A percentile compares a stretch with the other conserved stretches of the same genome.
phyloP scores from a whole-genome alignment of 2,329 filamentous ascomycete species.

The Neonectria ditissima region DNA sequence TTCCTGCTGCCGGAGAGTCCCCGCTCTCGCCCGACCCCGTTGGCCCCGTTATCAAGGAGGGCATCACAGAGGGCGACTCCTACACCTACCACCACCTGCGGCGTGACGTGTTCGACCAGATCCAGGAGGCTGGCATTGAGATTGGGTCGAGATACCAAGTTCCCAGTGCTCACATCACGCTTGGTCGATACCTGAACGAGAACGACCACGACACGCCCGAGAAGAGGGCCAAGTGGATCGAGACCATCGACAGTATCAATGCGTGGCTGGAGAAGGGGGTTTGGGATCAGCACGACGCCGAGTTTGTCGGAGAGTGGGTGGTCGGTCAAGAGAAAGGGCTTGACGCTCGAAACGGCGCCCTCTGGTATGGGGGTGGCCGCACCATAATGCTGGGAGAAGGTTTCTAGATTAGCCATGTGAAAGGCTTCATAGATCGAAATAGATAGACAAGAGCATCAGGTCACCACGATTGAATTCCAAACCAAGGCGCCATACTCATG shows the following conservation, averaged over 20 bases:
- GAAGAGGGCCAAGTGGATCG: slow-evolving; percentile 73
- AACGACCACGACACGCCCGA: slow-evolving; percentile 70
- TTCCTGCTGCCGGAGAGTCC: slow-evolving; percentile 79
- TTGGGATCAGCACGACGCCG: slow-evolving; percentile 68
- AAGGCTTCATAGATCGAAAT: slow-evolving; percentile 7
- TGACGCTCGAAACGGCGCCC: slow-evolving; percentile 76
- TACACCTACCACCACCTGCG: slow-evolving; percentile 95
- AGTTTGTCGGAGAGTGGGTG: slow-evolving; percentile 77
- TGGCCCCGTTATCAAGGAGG: slow-evolving; percentile 50
- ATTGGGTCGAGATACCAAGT: slow-evolving; percentile 87
- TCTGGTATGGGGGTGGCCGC: slow-evolving; percentile 91
- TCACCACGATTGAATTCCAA: neutral
- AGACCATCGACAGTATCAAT: slow-evolving; percentile 81
- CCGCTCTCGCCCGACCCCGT: slow-evolving; percentile 52
- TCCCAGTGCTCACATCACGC: slow-evolving; percentile 89
- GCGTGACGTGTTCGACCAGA: slow-evolving; percentile 77
- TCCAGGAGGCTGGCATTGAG: slow-evolving; percentile 71
- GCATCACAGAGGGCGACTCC: slow-evolving; percentile 64
- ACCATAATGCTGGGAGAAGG: slow-evolving; percentile 73
- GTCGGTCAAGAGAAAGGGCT: slow-evolving; percentile 89
- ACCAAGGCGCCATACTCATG: slow-evolving; percentile 1
- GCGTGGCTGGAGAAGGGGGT: slow-evolving; percentile 76
- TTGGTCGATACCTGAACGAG: slow-evolving; percentile 81
- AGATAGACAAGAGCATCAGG: slow-evolving; percentile 27
- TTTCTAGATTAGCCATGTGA: slow-evolving; percentile 55